Conservation (phyloP, 2,329 filamentous ascomycete genomes). For the Apiospora sp. region DNA sequence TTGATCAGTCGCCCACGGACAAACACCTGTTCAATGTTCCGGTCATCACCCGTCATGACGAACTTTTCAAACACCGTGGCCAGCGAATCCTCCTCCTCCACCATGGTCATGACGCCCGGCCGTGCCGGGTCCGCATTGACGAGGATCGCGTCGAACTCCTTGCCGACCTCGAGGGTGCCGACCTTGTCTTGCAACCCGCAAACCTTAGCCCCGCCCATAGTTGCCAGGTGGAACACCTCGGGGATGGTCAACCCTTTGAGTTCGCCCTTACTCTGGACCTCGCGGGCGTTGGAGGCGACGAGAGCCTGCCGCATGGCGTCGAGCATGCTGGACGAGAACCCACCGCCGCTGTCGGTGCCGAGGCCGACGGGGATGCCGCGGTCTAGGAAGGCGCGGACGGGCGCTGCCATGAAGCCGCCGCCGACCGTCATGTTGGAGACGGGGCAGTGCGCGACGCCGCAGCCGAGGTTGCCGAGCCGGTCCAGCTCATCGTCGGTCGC, state of each 20-base stretch:
- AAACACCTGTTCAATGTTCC: conserved; percentile 65
- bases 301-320: conserved; percentile 66
- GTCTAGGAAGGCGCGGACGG: conserved; percentile 63
- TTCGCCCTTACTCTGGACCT: conserved; percentile 47
- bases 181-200: conserved; percentile 61
- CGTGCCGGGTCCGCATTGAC: conserved; percentile 43
- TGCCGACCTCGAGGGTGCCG: conserved; percentile 65
- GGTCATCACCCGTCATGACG: conserved; percentile 70
- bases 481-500: conserved; percentile 64
- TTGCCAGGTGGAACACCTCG: conserved; percentile 67
- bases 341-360: conserved; percentile 70
- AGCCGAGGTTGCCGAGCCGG: conserved; percentile 54
- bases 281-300: conserved; percentile 59
- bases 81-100: conserved; percentile 57
- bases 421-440: conserved; percentile 70
- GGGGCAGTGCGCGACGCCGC: conserved; percentile 71
- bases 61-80: conserved; percentile 67
- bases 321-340: conserved; percentile 67
- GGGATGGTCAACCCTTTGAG: conserved; percentile 56
- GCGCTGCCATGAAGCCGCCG: conserved; percentile 69
- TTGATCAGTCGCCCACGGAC: conserved; percentile 54
- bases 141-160: conserved; percentile 69
- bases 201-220: conserved; percentile 66
- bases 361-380: conserved; percentile 70
- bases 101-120: conserved; percentile 58